Evolutionary conservation across 306 rosid species (phyloP), one percentile per base, ranked within the genome.

Genomic region (Ziziphus jujuba): DNA sequence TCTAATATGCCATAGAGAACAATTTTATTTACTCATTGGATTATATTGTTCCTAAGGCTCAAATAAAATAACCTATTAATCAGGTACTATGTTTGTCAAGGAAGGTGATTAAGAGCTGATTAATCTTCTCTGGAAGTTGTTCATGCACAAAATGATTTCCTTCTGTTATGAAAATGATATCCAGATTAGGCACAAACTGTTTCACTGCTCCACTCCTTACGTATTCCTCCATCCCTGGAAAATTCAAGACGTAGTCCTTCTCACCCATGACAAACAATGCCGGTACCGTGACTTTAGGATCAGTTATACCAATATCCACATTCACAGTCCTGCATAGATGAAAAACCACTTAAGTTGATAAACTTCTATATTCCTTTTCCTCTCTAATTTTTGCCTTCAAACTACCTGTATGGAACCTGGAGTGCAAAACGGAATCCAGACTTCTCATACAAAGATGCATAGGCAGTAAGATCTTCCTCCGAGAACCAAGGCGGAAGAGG

Each of bases 401-500:
- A 23, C 14, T 74, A 74, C 86, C 89, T 84, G 75, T 87, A 87
- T 3, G 45, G 45, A 40, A 89, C 80, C 69, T 68, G 76, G 80
- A 87, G 38, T 28, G 93, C 63, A 65, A 44, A 84, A 56, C 70
- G 56, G 64, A 87, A 87, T 21, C 93, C 90, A 56, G 83, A 80
- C 11, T 81, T 82, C 75, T 79, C 89, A 54, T 81, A 83, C 13
- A 76, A 49, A 60, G 88, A 83, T 66, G 89, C 83, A 56, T 87
- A 87, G 73, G 40, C 47, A 15, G 73, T 59, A 31, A 84, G 84
- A 63, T 87, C 87, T 65, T 84, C 77, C 73, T 83, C 87, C 2
- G 89, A 84, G 67, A 87, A 71, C 85, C 92, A 74, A 48, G 85
- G 65, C 8, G 91, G 87, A 2, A 87, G 66, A 36, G 85, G 89